phyloP scores from a whole-genome alignment of 2,329 filamentous ascomycete species.

The Monilinia aucupariae region DNA sequence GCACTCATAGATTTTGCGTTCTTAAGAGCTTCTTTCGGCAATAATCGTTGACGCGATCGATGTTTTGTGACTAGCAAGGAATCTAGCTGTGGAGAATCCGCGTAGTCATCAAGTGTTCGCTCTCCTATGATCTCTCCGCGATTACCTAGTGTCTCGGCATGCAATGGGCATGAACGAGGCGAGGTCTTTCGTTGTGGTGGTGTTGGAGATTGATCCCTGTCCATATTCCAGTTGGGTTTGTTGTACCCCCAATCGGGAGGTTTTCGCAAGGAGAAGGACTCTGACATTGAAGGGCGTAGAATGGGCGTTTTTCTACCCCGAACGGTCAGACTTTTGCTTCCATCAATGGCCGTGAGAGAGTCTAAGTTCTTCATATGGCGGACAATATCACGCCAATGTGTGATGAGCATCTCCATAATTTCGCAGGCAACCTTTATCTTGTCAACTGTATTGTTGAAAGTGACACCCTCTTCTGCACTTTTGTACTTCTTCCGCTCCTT shows the following conservation, averaged over 20 bases:
- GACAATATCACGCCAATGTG: slow-evolving; percentile 60
- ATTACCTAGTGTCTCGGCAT: background rate
- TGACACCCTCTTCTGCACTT: slow-evolving; percentile 23
- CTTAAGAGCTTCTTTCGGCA: slow-evolving; percentile 4
- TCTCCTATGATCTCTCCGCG: background rate
- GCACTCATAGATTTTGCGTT: slow-evolving; percentile 10
- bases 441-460: slow-evolving; percentile 40
- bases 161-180: background rate
- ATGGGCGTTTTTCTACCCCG: slow-evolving; percentile 19
- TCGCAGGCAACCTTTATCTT: slow-evolving; percentile 54
- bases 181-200: slow-evolving; percentile 34
- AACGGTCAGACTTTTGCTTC: slow-evolving; percentile 20
- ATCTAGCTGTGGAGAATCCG: slow-evolving; percentile 12
- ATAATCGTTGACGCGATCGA: background rate
- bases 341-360: slow-evolving; percentile 20
- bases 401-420: slow-evolving; percentile 60
- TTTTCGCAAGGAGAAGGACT: slow-evolving; percentile 38
- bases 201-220: slow-evolving; percentile 37
- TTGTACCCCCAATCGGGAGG: slow-evolving; percentile 37
- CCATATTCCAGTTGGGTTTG: slow-evolving; percentile 21
- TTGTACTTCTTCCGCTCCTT: slow-evolving; percentile 38
- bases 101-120: background rate
- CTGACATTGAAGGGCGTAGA: slow-evolving; percentile 41
- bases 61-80: slow-evolving; percentile 28
- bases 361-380: slow-evolving; percentile 50